Percentiles rank a stretch among this genome's conserved stretches.
These are phyloP conservation scores for Rhodotorula sphaerocarpa DNA, from an alignment of 768 basidiomycete species.

Conservation along the genomic window DNA sequence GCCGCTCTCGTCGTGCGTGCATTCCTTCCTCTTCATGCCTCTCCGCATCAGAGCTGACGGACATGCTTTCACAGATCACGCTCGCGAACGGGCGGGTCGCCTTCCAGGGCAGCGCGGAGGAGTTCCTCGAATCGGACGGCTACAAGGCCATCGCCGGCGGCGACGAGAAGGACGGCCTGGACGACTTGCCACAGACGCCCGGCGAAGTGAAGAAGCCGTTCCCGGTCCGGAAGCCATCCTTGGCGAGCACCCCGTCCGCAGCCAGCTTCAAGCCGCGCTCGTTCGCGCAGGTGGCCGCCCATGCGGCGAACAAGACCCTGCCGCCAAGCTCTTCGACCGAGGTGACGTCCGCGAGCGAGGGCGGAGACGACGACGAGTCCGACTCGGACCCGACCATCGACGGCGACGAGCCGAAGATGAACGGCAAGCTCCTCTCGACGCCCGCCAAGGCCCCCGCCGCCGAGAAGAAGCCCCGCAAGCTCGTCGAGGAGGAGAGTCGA, in stretches of 20 bases:
- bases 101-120: slow-evolving; percentile 18
- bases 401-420: slow-evolving; percentile 12
- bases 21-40: slow-evolving; percentile 56
- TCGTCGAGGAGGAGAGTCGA: slow-evolving; percentile 35
- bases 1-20: slow-evolving; percentile 45
- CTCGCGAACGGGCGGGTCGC: slow-evolving; percentile 34
- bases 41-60: too few species aligned
- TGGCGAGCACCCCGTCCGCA: background rate
- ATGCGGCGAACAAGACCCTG: background rate
- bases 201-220: background rate
- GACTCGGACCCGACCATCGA: slow-evolving; percentile 17
- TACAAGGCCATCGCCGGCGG: slow-evolving; percentile 26
- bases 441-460: background rate
- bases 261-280: slow-evolving; percentile 23
- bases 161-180: slow-evolving; percentile 23
- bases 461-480: slow-evolving; percentile 24
- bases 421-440: background rate
- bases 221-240: background rate
- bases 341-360: slow-evolving; percentile 28
- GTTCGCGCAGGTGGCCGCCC: slow-evolving; percentile 20
- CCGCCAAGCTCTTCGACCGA: slow-evolving; percentile 15
- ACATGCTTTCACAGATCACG: slow-evolving; percentile 24
- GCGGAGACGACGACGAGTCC: slow-evolving; percentile 21
- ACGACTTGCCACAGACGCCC: slow-evolving; percentile 3
- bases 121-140: slow-evolving; percentile 26